Percentiles rank a stretch among this genome's conserved stretches.
Evolutionary conservation across 768 basidiomycete species (phyloP).

Genomic region (Amanita thiersii): DNA sequence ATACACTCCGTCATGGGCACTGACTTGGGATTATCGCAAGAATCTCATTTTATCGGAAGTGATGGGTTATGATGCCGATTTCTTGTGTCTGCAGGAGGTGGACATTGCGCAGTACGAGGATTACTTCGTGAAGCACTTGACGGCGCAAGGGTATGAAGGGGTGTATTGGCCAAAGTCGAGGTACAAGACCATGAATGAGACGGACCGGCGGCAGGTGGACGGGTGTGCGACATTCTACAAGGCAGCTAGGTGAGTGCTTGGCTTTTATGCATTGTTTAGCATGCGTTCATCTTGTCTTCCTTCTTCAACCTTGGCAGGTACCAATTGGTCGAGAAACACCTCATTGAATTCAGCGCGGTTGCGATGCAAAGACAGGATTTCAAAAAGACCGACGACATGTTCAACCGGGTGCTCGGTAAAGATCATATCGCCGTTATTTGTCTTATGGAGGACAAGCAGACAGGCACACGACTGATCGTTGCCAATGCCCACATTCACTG

Average conservation of each 20-base stretch:
- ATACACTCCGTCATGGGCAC: conserved; percentile 95
- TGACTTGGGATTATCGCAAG: conserved; percentile 92
- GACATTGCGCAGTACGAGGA: conserved; percentile 90
- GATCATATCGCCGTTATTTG: conserved; percentile 89
- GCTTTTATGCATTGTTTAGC: no score
- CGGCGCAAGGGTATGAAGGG: conserved; percentile 78
- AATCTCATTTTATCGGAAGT: conserved; percentile 83
- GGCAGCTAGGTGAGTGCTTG: conserved; percentile 67
- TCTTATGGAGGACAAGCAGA: conserved; percentile 78
- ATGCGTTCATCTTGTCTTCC: conserved; percentile 5
- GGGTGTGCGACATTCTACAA: conserved; percentile 98
- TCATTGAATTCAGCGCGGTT: conserved; percentile 87
- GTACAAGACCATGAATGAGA: conserved; percentile 86
- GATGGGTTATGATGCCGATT: conserved; percentile 73
- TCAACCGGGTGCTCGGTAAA: conserved; percentile 93
- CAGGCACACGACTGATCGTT: conserved; percentile 83
- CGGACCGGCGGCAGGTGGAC: conserved; percentile 84
- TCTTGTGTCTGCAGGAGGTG: conserved; percentile 93
- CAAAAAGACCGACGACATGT: conserved; percentile 99
- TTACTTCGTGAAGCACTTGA: conserved; percentile 72
- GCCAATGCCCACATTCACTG: conserved; percentile 90
- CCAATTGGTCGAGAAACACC: conserved; percentile 85
- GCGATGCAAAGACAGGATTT: conserved; percentile 92
- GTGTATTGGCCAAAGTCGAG: conserved; percentile 89
- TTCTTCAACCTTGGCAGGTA: conserved; percentile 44